A percentile compares a stretch with the other conserved stretches of the same genome.
Conservation (phyloP, 129 eudicot genomes). For the Ambrosia artemisiifolia region DNA sequence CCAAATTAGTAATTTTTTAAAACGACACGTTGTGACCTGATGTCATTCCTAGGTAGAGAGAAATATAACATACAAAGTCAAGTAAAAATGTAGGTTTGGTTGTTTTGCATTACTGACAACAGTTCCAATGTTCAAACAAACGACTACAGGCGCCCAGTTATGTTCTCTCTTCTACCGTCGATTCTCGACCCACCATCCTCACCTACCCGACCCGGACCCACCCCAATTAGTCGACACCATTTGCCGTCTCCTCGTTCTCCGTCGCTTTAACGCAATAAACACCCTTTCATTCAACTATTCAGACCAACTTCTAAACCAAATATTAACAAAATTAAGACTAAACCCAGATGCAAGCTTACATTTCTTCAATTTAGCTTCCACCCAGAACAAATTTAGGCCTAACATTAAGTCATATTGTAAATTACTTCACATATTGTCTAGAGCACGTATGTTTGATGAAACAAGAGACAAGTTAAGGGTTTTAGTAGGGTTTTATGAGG, state of each 20-base stretch:
- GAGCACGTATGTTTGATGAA: conserved; percentile 64
- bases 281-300: conserved; percentile 50
- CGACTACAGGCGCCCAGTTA: conserved; percentile 5
- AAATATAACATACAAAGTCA: no score
- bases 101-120: conserved; percentile 10
- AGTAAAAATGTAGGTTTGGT: no score
- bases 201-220: conserved; percentile 33
- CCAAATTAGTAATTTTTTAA: no score
- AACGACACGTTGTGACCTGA: no score
- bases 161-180: conserved; percentile 23
- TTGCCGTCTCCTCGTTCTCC: conserved; percentile 63
- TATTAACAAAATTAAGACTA: conserved; percentile 42
- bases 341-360: conserved; percentile 50
- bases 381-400: conserved; percentile 45
- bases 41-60: no score
- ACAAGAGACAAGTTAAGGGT: conserved; percentile 40
- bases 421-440: conserved; percentile 66
- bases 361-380: conserved; percentile 63
- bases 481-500: conserved; percentile 36
- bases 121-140: conserved; percentile 29
- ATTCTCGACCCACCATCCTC: conserved; percentile 29
- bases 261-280: conserved; percentile 47
- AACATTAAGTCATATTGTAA: conserved; percentile 42
- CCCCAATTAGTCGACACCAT: conserved; percentile 44
- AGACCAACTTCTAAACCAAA: conserved; percentile 49